phyloP scores from a whole-genome alignment of 768 basidiomycete species.

The Psilocybe sp. region DNA sequence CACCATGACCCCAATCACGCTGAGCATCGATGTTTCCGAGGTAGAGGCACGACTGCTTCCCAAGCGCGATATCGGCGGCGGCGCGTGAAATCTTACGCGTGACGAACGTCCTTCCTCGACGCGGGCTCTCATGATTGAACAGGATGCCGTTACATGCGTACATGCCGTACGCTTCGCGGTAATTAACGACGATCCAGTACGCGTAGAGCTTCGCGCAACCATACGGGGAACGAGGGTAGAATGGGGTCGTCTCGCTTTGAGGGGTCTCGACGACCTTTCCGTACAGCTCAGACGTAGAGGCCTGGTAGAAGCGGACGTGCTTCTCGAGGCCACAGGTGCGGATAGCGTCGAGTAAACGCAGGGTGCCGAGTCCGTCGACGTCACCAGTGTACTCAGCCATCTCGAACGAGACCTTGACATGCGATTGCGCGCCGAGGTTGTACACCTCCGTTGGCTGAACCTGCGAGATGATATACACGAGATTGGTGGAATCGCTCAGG shows the following conservation, averaged over 20 bases:
- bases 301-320: conserved; percentile 95
- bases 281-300: conserved; percentile 95
- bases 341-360: conserved; percentile 93
- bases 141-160: conserved; percentile 95
- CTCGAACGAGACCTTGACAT: conserved; percentile 99
- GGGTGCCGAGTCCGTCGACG: conserved; percentile 92
- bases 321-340: conserved; percentile 93
- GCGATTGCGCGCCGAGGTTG: conserved; percentile 96
- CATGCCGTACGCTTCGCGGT: conserved; percentile 95
- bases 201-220: conserved; percentile 94
- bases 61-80: conserved; percentile 86
- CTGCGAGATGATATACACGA: conserved; percentile 93
- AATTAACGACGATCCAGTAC: conserved; percentile 89
- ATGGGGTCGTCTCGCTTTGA: conserved; percentile 94
- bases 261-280: conserved; percentile 96
- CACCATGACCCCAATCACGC: conserved; percentile 98
- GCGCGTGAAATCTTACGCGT: conserved; percentile 93
- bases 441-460: conserved; percentile 96
- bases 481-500: conserved; percentile 93
- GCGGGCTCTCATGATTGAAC: conserved; percentile 97
- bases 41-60: conserved; percentile 88
- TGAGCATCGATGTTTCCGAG: conserved; percentile 92
- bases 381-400: conserved; percentile 99
- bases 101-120: conserved; percentile 92
- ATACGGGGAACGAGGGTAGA: conserved; percentile 97